A percentile compares a stretch with the other conserved stretches of the same genome.
phyloP scores from a whole-genome alignment of 2,329 filamentous ascomycete genomes.

The Fusarium pseudoanthophilum region DNA sequence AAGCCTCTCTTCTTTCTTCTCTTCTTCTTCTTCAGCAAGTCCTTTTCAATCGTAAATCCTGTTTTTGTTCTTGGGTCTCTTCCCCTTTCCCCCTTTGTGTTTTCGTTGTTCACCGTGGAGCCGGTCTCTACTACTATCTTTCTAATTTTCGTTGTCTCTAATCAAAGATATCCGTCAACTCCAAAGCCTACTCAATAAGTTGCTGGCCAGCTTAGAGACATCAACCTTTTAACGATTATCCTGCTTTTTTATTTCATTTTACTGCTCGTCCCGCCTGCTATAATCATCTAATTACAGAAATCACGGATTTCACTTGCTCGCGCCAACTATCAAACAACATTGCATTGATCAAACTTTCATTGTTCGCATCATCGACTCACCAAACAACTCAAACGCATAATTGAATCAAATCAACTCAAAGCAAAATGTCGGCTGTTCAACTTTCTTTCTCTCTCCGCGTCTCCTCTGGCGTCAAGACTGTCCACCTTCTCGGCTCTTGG shows the following conservation, averaged over 20 bases:
- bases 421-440: conserved; percentile 89
- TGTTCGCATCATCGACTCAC: conserved; percentile 47
- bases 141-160: conserved; percentile 50
- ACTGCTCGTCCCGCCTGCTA: conserved; percentile 36
- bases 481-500: conserved; percentile 97
- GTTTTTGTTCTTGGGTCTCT: conserved; percentile 57
- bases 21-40: conserved; percentile 73
- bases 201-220: conserved; percentile 56
- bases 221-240: conserved; percentile 33
- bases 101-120: conserved; percentile 57
- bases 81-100: conserved; percentile 52
- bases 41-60: conserved; percentile 64
- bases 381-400: conserved; percentile 38
- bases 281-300: conserved; percentile 59
- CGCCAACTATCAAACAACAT: conserved; percentile 49
- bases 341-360: conserved; percentile 21
- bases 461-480: conserved; percentile 95
- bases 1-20: conserved; percentile 48
- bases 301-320: conserved; percentile 67
- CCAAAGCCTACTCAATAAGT: conserved; percentile 44
- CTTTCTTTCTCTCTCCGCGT: conserved; percentile 96
- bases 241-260: conserved; percentile 6
- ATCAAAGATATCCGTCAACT: conserved; percentile 33
- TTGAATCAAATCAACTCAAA: conserved; percentile 57
- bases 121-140: conserved; percentile 63